Base-by-base conservation (phyloP, 306 rosid species). In the Carpinus viminea region DNA sequence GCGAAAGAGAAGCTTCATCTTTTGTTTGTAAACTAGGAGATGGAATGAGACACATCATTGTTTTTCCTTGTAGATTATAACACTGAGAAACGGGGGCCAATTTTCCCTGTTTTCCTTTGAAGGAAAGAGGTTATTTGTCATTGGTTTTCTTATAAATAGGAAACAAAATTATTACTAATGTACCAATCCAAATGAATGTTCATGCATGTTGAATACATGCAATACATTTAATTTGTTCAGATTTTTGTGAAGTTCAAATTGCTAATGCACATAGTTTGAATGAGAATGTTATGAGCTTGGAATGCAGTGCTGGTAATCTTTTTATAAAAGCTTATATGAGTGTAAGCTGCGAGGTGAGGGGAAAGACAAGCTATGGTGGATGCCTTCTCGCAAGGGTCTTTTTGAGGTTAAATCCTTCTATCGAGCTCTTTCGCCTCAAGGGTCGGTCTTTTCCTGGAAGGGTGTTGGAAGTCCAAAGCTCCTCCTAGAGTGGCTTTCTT, bases 21-120 rank as follows among this genome's bases (percentile, higher is more conserved):
- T 74, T 80, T 87, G 76, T 76, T 78, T 85, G 88, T 89, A 86
- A 79, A 90, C 81, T 91, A 82, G 79, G 47, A 62, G 28, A 72
- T 73, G 81, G 71, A 85, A 80, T 45, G 72, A 36, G 76, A 52
- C 77, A 69, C 70, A 54, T 68, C 9, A 28, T 28, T 28, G 4
- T 53, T 38, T 79, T 75, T 13, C 77, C 71, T 72, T 80, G 82
- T 76, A 80, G 74, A 77, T 46, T 76, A 50, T 36, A 16, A 56
- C 56, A 70, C 68, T 18, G 38, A 66, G 79, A 74, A 53, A 74
- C 55, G 74, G 50, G 50, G 62, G 79, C 73, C 68, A 76, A 71
- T 79, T 76, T 50, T 13, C 76, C 53, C 65, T 50, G 7, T 56
- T 43, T 70, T 70, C 74, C 16, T 59, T 59, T 4, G 34, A 20